Evolutionary conservation across 768 basidiomycete genomes (phyloP).

Genomic region (Hydnomerulius pinastri): DNA sequence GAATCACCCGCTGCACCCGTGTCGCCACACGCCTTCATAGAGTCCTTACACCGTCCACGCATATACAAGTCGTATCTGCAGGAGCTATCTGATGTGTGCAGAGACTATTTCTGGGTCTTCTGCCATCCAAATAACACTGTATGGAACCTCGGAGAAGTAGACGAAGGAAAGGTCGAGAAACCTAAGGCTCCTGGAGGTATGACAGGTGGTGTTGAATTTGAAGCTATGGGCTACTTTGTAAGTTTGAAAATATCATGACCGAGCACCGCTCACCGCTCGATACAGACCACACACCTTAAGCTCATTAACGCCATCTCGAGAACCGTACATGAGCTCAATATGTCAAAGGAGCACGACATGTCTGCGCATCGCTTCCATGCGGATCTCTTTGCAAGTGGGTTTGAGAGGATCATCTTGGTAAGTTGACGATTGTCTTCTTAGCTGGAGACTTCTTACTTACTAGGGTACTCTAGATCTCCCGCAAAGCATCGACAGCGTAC

Average conservation of each 20-base stretch:
- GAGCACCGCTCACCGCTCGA: slow-evolving; percentile 8
- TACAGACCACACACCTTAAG: slow-evolving; percentile 83
- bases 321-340: slow-evolving; percentile 61
- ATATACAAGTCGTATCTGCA: slow-evolving; percentile 82
- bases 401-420: slow-evolving; percentile 90
- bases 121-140: slow-evolving; percentile 94
- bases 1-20: slow-evolving; percentile 63
- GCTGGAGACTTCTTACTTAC: background rate
- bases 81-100: slow-evolving; percentile 85
- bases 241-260: slow-evolving; percentile 30
- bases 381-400: slow-evolving; percentile 87
- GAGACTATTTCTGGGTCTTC: slow-evolving; percentile 97
- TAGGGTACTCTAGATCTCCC: slow-evolving; percentile 64
- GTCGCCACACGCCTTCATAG: slow-evolving; percentile 83
- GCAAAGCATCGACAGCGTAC: slow-evolving; percentile 93
- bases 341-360: slow-evolving; percentile 67
- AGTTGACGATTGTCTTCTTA: slow-evolving; percentile 22
- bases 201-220: slow-evolving; percentile 98
- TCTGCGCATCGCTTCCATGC: slow-evolving; percentile 83
- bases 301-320: slow-evolving; percentile 81
- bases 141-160: slow-evolving; percentile 83
- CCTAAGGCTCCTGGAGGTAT: slow-evolving; percentile 95
- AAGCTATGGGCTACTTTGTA: slow-evolving; percentile 95
- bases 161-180: slow-evolving; percentile 83
- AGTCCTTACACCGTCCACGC: slow-evolving; percentile 62